Percentiles rank a stretch among this genome's conserved stretches.
Evolutionary conservation across 1,139 yeast species (phyloP).

Genomic region (Nakaseomyces bracarensis): DNA sequence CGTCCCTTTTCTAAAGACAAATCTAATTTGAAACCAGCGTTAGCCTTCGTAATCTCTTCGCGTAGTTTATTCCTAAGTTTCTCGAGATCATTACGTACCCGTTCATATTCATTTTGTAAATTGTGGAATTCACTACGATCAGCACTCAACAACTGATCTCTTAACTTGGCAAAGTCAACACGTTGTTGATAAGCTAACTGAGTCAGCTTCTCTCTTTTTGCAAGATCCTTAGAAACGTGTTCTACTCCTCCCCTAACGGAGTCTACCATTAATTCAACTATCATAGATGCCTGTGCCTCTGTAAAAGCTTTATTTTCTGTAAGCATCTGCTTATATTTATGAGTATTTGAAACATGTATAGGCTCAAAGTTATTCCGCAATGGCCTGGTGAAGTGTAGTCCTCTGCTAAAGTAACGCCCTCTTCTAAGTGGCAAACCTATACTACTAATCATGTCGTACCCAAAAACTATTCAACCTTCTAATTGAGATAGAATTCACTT

Average conservation of each 20-base stretch:
- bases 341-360: conserved; percentile 27
- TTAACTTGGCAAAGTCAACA: conserved; percentile 89
- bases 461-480: no score
- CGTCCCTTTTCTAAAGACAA: conserved; percentile 90
- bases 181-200: conserved; percentile 90
- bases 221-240: conserved; percentile 66
- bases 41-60: conserved; percentile 86
- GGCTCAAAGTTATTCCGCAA: conserved; percentile 18
- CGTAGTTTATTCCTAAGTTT: conserved; percentile 74
- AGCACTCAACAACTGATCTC: conserved; percentile 81
- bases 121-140: conserved; percentile 81
- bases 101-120: conserved; percentile 80
- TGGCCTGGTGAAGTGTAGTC: conserved; percentile 12
- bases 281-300: conserved; percentile 70
- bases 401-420: no score
- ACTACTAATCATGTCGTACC: neutral
- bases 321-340: conserved; percentile 21
- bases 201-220: conserved; percentile 71
- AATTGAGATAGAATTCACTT: no score
- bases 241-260: conserved; percentile 79
- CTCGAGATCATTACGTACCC: conserved; percentile 75
- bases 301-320: conserved; percentile 65
- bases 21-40: conserved; percentile 85
- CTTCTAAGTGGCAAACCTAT: conserved; percentile 11
- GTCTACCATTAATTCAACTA: conserved; percentile 63